Conservation (phyloP, 805 yeast genomes). For the Candida wancherniae region DNA sequence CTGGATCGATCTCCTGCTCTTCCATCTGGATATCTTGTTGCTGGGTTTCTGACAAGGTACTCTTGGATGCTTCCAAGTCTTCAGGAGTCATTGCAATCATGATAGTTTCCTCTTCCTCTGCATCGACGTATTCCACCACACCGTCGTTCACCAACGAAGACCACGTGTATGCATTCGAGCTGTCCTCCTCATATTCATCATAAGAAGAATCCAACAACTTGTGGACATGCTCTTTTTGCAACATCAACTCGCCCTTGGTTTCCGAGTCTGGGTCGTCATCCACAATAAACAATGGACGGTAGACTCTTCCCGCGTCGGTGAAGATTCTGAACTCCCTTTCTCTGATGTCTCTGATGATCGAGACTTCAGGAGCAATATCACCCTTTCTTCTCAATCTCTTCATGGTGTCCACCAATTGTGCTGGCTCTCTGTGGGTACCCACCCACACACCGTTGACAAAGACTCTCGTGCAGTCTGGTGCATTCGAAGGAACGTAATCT, state of each 20-base stretch:
- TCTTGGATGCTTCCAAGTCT: constrained; percentile 69
- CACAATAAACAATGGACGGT: constrained; percentile 92
- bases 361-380: constrained; percentile 92
- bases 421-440: constrained; percentile 96
- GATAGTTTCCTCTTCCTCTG: constrained; percentile 97
- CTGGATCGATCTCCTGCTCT: constrained; percentile 58
- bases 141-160: constrained; percentile 76
- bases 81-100: constrained; percentile 99
- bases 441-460: constrained; percentile 99
- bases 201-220: constrained; percentile 60
- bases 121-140: constrained; percentile 93
- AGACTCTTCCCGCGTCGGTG: constrained; percentile 98
- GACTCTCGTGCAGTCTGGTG: constrained; percentile 87
- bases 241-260: constrained; percentile 69
- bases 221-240: constrained; percentile 79
- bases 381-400: constrained; percentile 90
- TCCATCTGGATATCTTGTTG: constrained; percentile 40
- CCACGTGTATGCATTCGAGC: constrained; percentile 66
- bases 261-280: constrained; percentile 74
- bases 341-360: constrained; percentile 93
- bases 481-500: constrained; percentile 88
- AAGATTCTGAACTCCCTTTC: constrained; percentile 94
- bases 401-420: constrained; percentile 85
- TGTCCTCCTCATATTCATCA: constrained; percentile 56
- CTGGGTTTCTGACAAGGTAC: constrained; percentile 37